Evolutionary conservation across 2,329 filamentous ascomycete species (phyloP).

Genomic region (Aspergillus sp.): DNA sequence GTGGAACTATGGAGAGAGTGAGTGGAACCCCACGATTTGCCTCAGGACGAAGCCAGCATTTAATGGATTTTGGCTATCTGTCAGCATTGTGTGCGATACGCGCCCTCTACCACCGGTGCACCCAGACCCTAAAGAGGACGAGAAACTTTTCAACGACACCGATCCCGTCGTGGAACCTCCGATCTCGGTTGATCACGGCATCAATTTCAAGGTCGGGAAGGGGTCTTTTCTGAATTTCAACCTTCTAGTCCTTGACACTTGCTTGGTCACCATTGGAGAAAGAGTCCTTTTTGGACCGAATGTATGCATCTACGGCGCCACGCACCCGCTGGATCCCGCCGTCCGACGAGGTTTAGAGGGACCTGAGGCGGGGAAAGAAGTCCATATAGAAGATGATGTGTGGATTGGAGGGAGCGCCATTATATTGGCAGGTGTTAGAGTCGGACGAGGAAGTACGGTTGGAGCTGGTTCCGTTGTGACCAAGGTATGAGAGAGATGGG

Average conservation of each 20-base stretch:
- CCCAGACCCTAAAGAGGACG: conserved; percentile 19
- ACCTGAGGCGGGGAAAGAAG: conserved; percentile 49
- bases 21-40: not conserved
- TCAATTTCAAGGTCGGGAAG: conserved; percentile 61
- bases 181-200: conserved; percentile 63
- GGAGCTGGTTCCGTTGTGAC: conserved; percentile 42
- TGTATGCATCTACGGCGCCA: conserved; percentile 52
- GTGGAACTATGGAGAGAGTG: conserved; percentile 27
- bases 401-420: conserved; percentile 50
- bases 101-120: conserved; percentile 21
- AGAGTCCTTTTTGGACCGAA: conserved; percentile 53
- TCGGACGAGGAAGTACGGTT: conserved; percentile 42
- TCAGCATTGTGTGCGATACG: conserved; percentile 22
- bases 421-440: conserved; percentile 42
- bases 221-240: conserved; percentile 52
- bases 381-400: conserved; percentile 48
- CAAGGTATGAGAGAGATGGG: conserved; percentile 17
- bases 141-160: conserved; percentile 20
- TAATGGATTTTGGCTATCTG: not conserved
- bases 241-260: conserved; percentile 52
- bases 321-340: conserved; percentile 51
- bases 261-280: conserved; percentile 52
- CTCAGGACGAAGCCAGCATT: no score
- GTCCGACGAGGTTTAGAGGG: conserved; percentile 41
- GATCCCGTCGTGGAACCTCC: conserved; percentile 60